Evolutionary conservation across 176 grass and related monocot genomes (phyloP).

Genomic region (Carex parvula): DNA sequence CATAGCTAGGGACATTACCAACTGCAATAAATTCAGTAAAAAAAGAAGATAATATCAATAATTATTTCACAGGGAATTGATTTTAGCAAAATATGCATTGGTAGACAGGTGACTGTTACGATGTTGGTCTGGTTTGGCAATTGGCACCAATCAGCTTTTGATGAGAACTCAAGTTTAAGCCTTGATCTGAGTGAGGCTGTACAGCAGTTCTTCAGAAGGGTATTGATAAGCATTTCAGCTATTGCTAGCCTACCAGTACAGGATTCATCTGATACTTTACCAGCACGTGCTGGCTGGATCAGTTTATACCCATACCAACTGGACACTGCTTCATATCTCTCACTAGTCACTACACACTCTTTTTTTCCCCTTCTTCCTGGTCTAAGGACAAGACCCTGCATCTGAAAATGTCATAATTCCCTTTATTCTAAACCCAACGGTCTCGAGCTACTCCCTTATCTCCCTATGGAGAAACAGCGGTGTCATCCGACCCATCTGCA

Average conservation of each 20-base stretch:
- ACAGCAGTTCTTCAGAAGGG: not conserved
- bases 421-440: too few species aligned
- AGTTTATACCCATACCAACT: not conserved
- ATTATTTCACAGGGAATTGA: not conserved
- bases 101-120: not conserved
- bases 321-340: not conserved
- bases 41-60: slow-evolving; percentile 3
- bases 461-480: not conserved
- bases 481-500: not conserved
- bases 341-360: not conserved
- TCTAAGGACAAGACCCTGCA: not conserved
- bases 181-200: not conserved
- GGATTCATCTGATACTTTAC: not conserved
- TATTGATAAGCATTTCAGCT: not conserved
- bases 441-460: not conserved
- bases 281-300: not conserved
- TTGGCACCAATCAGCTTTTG: not conserved
- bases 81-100: not conserved
- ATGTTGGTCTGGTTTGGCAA: not conserved
- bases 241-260: not conserved
- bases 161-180: not conserved
- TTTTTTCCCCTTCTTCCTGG: not conserved
- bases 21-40: slow-evolving; percentile 38
- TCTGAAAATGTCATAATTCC: not conserved
- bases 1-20: slow-evolving; percentile 64